phyloP scores from a whole-genome alignment of 306 rosid genomes.

The apple (Malus domestica) region DNA sequence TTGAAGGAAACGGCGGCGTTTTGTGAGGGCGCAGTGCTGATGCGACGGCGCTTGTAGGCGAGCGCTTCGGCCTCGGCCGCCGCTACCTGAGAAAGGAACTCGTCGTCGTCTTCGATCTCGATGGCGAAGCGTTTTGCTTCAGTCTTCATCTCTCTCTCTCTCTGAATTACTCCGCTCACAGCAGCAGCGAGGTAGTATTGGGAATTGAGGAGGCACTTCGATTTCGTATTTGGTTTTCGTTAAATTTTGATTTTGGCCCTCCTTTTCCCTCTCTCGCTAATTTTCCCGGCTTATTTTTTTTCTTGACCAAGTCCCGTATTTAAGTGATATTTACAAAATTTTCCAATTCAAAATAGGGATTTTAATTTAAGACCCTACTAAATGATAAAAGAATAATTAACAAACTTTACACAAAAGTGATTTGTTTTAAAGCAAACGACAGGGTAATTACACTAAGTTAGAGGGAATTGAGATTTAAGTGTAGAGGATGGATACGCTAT shows the following conservation, averaged over 20 bases:
- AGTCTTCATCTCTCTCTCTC: constrained; percentile 14
- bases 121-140: constrained; percentile 3
- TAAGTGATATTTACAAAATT: too few species aligned
- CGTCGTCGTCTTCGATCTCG: constrained; percentile 31
- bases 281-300: neutral
- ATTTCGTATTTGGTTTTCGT: neutral
- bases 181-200: neutral
- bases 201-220: neutral
- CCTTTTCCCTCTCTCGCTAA: neutral
- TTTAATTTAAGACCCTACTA: too few species aligned
- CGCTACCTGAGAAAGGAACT: constrained; percentile 32
- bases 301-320: too few species aligned
- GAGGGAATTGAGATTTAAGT: too few species aligned
- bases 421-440: too few species aligned
- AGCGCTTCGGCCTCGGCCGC: constrained; percentile 35
- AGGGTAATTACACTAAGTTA: too few species aligned
- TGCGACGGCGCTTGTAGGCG: constrained; percentile 36
- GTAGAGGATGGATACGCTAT: too few species aligned
- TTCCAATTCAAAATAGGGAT: too few species aligned
- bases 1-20: neutral
- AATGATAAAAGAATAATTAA: too few species aligned
- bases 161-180: neutral
- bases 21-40: constrained; percentile 14
- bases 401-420: too few species aligned
- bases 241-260: neutral